These are phyloP conservation scores for Diplosphaera chodatii DNA, from an alignment of 139 green algal genomes.

Conservation along the genomic window DNA sequence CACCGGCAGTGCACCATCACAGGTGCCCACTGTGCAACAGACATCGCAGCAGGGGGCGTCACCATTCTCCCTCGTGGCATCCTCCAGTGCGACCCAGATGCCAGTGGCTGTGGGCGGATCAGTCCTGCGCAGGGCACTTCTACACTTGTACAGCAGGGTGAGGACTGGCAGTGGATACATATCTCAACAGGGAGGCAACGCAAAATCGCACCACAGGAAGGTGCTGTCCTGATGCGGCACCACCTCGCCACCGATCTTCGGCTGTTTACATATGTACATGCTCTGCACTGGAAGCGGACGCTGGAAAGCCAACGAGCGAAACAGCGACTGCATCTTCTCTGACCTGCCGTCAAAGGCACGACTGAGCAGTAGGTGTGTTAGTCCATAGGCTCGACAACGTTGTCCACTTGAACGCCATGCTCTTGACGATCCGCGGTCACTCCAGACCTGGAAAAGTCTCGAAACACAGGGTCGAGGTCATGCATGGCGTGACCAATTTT, in stretches of 20 bases:
- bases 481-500: conserved; percentile 93
- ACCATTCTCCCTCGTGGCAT: conserved; percentile 78
- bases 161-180: too few relatives aligned
- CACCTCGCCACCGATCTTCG: conserved; percentile 86
- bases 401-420: too few relatives aligned
- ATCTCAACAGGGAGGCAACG: too few relatives aligned
- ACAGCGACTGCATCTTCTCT: conserved; percentile 43
- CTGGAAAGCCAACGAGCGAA: conserved; percentile 64
- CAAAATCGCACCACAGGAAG: conserved; percentile 84
- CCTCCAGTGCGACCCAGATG: conserved; percentile 92
- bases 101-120: conserved; percentile 73
- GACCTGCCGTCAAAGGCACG: not conserved
- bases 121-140: too few relatives aligned
- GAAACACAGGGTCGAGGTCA: conserved; percentile 87
- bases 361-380: too few relatives aligned
- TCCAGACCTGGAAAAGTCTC: conserved; percentile 67
- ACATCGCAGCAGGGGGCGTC: too few relatives aligned
- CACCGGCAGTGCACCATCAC: too few relatives aligned
- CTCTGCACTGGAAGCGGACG: conserved; percentile 85
- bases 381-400: too few relatives aligned
- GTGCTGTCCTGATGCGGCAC: conserved; percentile 82
- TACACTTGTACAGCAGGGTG: too few relatives aligned
- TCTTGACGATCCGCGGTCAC: too few relatives aligned
- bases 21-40: too few relatives aligned
- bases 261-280: conserved; percentile 94